phyloP scores from a whole-genome alignment of 179 eudicot genomes.

The Corrigiola litoralis region DNA sequence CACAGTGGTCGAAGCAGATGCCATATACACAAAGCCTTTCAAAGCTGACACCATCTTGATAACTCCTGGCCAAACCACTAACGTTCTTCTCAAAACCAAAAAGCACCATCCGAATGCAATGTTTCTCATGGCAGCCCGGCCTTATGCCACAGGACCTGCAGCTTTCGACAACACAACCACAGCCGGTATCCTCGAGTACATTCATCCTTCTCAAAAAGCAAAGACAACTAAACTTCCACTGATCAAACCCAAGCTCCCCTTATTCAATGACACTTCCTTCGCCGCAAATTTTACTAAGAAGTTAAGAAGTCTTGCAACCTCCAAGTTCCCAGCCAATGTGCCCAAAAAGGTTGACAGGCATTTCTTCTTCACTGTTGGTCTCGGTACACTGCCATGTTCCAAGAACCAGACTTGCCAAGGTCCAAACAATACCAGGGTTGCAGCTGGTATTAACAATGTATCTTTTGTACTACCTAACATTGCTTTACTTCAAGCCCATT shows the following conservation, averaged over 20 bases:
- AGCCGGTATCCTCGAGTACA: constrained; percentile 44
- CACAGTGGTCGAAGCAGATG: constrained; percentile 53
- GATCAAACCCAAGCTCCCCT: constrained; percentile 24
- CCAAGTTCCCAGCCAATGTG: constrained; percentile 27
- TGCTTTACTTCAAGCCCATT: constrained; percentile 49
- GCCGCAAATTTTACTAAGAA: constrained; percentile 29
- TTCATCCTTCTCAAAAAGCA: constrained; percentile 17
- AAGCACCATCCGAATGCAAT: constrained; percentile 30
- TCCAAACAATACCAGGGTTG: constrained; percentile 38
- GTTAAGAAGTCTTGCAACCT: constrained; percentile 29
- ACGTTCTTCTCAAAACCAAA: constrained; percentile 44
- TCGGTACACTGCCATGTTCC: constrained; percentile 38
- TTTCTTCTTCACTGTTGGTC: constrained; percentile 43
- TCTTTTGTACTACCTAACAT: constrained; percentile 43
- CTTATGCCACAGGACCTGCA: constrained; percentile 50
- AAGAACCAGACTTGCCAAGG: constrained; percentile 44
- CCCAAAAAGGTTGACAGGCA: constrained; percentile 24
- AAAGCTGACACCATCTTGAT: constrained; percentile 37
- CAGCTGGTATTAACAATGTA: constrained; percentile 48
- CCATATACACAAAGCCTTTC: constrained; percentile 55
- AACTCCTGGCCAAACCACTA: constrained; percentile 59
- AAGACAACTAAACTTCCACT: constrained; percentile 27
- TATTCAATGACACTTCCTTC: constrained; percentile 27
- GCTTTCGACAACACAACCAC: constrained; percentile 50
- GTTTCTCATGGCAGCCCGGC: constrained; percentile 48